Percentiles rank a stretch among this genome's conserved stretches.
Evolutionary conservation across 2,329 filamentous ascomycete genomes (phyloP).

Genomic region (Fusarium caatingaense): DNA sequence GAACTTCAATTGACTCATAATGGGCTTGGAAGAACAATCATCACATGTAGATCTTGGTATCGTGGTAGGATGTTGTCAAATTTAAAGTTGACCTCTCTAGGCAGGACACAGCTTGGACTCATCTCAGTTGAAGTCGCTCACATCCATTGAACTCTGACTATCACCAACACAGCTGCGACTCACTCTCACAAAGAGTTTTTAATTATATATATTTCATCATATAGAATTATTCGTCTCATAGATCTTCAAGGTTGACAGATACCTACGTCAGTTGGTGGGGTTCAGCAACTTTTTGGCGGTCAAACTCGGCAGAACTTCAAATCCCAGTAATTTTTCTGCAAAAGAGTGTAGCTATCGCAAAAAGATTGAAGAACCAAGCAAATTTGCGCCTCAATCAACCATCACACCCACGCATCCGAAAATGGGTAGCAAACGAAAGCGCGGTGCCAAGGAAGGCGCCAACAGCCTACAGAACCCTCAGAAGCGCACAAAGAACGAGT

Average conservation of each 20-base stretch:
- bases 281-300: constrained; percentile 39
- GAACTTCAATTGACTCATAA: background rate
- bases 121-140: background rate
- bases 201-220: background rate
- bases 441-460: constrained; percentile 49
- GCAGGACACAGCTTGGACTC: background rate
- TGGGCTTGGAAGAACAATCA: background rate
- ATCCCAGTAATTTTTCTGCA: constrained; percentile 33
- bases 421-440: constrained; percentile 54
- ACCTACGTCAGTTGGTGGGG: constrained; percentile 33
- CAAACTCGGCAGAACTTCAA: constrained; percentile 31
- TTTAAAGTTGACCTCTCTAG: background rate
- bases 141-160: too few species aligned
- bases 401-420: constrained; percentile 13
- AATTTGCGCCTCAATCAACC: constrained; percentile 9
- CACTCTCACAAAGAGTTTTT: background rate
- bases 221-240: background rate
- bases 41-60: background rate
- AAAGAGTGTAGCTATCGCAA: constrained; percentile 16
- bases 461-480: constrained; percentile 41
- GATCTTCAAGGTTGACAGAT: background rate
- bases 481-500: constrained; percentile 50
- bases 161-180: background rate
- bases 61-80: background rate
- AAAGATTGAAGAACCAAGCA: constrained; percentile 1